A percentile compares a stretch with the other conserved stretches of the same genome.
Evolutionary conservation across 495 filamentous ascomycete species (phyloP).

Genomic region (Rhizodiscina lignyota): DNA sequence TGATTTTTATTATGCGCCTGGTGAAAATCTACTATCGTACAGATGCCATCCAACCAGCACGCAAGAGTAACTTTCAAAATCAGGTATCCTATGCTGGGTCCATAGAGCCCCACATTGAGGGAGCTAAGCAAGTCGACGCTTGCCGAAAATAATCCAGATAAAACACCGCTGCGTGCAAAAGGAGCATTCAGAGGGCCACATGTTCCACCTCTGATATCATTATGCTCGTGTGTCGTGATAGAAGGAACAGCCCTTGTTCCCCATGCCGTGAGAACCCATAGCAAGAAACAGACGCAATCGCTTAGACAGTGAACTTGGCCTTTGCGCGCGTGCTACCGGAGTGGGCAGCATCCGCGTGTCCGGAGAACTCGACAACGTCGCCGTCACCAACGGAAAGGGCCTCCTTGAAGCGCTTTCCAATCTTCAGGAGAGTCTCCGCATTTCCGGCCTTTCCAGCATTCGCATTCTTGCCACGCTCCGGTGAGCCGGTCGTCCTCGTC

Average conservation of each 20-base stretch:
- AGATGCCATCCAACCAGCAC: no score
- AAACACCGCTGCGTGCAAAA: no score
- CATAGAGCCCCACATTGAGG: no score
- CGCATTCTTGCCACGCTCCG: slow-evolving; percentile 54
- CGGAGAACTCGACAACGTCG: slow-evolving; percentile 83
- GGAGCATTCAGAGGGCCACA: slow-evolving; percentile 9
- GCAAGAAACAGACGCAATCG: no score
- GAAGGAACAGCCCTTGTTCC: no score
- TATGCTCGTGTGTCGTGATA: background rate
- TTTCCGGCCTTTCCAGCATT: slow-evolving; percentile 39
- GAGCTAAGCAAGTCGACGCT: no score
- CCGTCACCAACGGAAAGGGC: slow-evolving; percentile 56
- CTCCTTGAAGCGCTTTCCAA: slow-evolving; percentile 82
- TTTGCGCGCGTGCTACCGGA: slow-evolving; percentile 86
- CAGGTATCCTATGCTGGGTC: no score
- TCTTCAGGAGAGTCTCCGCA: slow-evolving; percentile 60
- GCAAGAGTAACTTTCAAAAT: no score
- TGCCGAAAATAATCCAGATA: no score
- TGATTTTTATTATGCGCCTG: no score
- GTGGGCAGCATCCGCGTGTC: slow-evolving; percentile 87
- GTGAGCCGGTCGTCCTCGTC: slow-evolving; percentile 78
- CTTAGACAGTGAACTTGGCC: slow-evolving; percentile 82
- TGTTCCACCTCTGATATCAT: slow-evolving; percentile 7
- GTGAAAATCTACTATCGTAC: no score
- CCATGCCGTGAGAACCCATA: no score